Evolutionary conservation across 2,329 filamentous ascomycete genomes (phyloP), one percentile per base, ranked within the genome.

Genomic region (Claviceps digitariae): DNA sequence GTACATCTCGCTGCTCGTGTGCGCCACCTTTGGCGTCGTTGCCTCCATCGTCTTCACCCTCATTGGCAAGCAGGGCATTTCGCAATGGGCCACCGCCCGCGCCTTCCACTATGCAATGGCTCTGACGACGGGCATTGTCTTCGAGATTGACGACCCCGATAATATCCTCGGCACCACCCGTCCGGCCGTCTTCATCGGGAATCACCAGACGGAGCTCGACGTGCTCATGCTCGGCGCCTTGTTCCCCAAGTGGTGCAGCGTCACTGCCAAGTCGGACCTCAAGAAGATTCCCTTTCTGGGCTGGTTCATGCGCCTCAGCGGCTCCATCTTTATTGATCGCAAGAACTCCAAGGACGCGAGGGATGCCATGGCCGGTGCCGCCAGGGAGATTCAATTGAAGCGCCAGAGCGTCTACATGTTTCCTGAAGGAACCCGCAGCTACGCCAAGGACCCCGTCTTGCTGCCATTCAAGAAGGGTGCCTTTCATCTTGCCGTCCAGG

Each of bases 391-490:
- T 73, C 79, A 77, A 62, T 71, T 71, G 51, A 76, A 84, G 62
- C 77, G 73, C 58, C 86, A 90, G 74, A 87, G 79, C 68, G 87
- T 91, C 61, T 91, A 83, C 73, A 89, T 91, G 72, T 91, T 91
- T 69, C 86, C 87, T 55, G 93, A 98, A 72, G 93, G 93, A 50
- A 98, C 93, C 1, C 81, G 93, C 60, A 94, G 87, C 67, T 95
- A 97, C 72, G 78, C 86, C 54, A 81, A 85, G 61, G 83, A 90
- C 52, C 87, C 93, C 1, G 80, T 78, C 55, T 72, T 98, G 62
- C 74, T 97, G 52, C 87, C 90, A n/a, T 98, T 97, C 77, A 98
- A 98, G 74, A 98, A 98, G 75, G 93, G 93, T 55, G 93, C 91
- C 48, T 98, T 98, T 71, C 91, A 98, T 68, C 78, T 98, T 36